A percentile compares a stretch with the other conserved stretches of the same genome.
Evolutionary conservation across 2,329 filamentous ascomycete species (phyloP).

Genomic region (Colletotrichum sp.): DNA sequence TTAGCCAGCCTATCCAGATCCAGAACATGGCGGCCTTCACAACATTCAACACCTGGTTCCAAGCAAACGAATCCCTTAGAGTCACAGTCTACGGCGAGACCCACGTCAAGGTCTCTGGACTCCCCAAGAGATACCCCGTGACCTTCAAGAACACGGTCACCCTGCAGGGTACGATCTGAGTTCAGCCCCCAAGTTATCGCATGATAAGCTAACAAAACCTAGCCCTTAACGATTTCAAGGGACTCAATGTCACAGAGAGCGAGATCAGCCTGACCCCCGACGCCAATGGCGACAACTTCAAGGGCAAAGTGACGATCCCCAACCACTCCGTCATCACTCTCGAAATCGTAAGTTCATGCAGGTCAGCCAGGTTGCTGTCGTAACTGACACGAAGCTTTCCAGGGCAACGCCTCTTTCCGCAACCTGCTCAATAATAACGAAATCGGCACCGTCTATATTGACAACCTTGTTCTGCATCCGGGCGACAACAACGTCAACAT

Average conservation of each 20-base stretch:
- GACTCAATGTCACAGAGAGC: conserved; percentile 56
- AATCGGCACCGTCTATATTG: conserved; percentile 62
- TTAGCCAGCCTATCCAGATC: conserved; percentile 54
- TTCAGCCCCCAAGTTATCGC: background rate
- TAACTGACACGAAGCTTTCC: background rate
- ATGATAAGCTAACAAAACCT: conserved; percentile 11
- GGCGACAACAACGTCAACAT: conserved; percentile 63
- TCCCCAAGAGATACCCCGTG: conserved; percentile 52
- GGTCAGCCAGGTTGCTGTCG: background rate
- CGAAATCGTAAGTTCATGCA: conserved; percentile 57
- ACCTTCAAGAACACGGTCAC: conserved; percentile 61
- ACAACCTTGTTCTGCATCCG: conserved; percentile 62
- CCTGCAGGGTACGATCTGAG: conserved; percentile 39
- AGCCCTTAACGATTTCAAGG: conserved; percentile 60
- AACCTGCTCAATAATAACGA: conserved; percentile 56
- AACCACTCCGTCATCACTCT: conserved; percentile 70
- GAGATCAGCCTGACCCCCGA: conserved; percentile 46
- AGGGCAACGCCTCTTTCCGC: conserved; percentile 69
- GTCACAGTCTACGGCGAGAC: conserved; percentile 59
- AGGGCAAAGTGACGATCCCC: conserved; percentile 62
- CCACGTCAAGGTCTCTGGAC: conserved; percentile 53
- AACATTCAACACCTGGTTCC: conserved; percentile 59
- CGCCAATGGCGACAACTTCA: conserved; percentile 62
- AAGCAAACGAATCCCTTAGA: conserved; percentile 53
- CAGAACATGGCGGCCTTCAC: conserved; percentile 53